Evolutionary conservation across 352 stramenopile genomes (phyloP).

Genomic region (Globisporangium cylindrosporum): DNA sequence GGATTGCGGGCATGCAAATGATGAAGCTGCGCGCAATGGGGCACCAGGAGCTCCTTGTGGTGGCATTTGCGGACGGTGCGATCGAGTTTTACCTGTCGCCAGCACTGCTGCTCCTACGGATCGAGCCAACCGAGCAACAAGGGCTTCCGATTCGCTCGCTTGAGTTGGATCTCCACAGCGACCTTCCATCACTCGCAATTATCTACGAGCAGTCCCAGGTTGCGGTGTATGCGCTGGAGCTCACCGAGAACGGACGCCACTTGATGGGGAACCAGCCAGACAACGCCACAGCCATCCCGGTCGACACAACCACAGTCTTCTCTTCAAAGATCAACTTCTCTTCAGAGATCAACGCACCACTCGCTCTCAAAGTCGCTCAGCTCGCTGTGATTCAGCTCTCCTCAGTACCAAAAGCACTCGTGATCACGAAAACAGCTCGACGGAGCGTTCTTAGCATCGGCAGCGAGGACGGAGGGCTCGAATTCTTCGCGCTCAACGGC

Average conservation of each 20-base stretch:
- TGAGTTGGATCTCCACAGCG: conserved; percentile 20
- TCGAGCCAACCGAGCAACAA: conserved; percentile 2
- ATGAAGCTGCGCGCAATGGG: conserved; percentile 25
- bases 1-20: conserved; percentile 44
- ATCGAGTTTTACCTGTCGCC: conserved; percentile 36
- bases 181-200: conserved; percentile 21
- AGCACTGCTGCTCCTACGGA: conserved; percentile 19
- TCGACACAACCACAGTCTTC: not conserved
- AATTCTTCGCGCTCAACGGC: conserved; percentile 45
- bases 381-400: not conserved
- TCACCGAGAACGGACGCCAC: conserved; percentile 13
- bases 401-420: conserved; percentile 17
- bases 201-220: conserved; percentile 10
- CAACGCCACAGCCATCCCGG: not conserved
- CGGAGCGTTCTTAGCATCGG: conserved; percentile 25
- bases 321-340: not conserved
- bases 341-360: not conserved
- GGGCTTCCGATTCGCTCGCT: conserved; percentile 12
- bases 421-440: conserved; percentile 17
- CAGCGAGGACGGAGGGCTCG: conserved; percentile 13
- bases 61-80: conserved; percentile 24
- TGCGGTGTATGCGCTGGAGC: conserved; percentile 24
- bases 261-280: conserved; percentile 15
- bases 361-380: not conserved
- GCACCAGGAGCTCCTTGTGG: conserved; percentile 32